These are phyloP conservation scores for Candida methanosorbosa DNA, from an alignment of 805 yeast genomes.

Conservation along the genomic window DNA sequence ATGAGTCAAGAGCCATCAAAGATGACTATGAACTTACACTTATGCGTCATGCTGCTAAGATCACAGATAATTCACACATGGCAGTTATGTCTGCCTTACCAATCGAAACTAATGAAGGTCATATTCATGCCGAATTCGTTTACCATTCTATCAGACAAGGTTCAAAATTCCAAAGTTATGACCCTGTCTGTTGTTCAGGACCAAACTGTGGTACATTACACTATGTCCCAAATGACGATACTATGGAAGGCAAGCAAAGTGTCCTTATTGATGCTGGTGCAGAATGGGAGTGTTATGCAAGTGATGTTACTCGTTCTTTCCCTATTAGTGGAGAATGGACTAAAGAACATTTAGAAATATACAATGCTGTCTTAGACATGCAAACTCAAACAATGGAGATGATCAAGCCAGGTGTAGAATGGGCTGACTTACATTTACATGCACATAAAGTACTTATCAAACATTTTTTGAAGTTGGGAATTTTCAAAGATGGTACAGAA, in stretches of 20 bases:
- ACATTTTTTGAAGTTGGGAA: slow-evolving; percentile 64
- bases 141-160: slow-evolving; percentile 95
- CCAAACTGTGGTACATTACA: slow-evolving; percentile 87
- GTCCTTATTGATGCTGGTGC: slow-evolving; percentile 94
- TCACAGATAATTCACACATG: slow-evolving; percentile 80
- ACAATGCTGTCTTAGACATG: slow-evolving; percentile 75
- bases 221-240: slow-evolving; percentile 74
- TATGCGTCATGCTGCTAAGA: slow-evolving; percentile 71
- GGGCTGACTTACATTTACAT: slow-evolving; percentile 79
- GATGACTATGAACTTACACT: slow-evolving; percentile 73
- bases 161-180: slow-evolving; percentile 80
- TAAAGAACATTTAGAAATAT: slow-evolving; percentile 75
- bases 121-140: slow-evolving; percentile 90
- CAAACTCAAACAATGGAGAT: slow-evolving; percentile 61
- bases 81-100: slow-evolving; percentile 93
- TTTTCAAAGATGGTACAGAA: slow-evolving; percentile 50
- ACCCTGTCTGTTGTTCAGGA: slow-evolving; percentile 94
- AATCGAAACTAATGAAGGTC: slow-evolving; percentile 80
- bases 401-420: slow-evolving; percentile 72
- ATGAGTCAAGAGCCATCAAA: slow-evolving; percentile 79
- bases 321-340: slow-evolving; percentile 90
- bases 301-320: slow-evolving; percentile 93
- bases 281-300: slow-evolving; percentile 88
- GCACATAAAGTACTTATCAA: slow-evolving; percentile 75
- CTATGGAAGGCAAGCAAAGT: slow-evolving; percentile 47